Evolutionary conservation across 2,329 filamentous ascomycete genomes (phyloP).

Genomic region (Macroventuria anomochaeta): DNA sequence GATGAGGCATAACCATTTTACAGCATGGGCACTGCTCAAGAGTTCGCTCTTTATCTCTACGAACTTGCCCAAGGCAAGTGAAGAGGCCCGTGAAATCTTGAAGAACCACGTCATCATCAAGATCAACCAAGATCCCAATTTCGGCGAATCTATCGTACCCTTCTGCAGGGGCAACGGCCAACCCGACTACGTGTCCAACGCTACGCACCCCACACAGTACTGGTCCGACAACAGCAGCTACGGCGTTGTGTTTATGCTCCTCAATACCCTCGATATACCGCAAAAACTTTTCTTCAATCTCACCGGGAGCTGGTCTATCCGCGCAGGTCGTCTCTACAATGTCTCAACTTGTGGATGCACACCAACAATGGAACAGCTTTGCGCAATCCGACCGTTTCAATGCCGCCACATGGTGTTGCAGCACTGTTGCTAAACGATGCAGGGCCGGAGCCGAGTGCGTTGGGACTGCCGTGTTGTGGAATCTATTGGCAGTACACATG

Average conservation of each 20-base stretch:
- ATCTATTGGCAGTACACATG: conserved; percentile 22
- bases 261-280: conserved; percentile 17
- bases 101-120: conserved; percentile 49
- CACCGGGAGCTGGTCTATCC: conserved; percentile 23
- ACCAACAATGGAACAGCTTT: conserved; percentile 18
- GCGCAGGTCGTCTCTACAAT: conserved; percentile 16
- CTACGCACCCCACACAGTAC: conserved; percentile 25
- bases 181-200: conserved; percentile 57
- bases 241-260: conserved; percentile 25
- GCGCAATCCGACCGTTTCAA: conserved; percentile 15
- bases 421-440: conserved; percentile 22
- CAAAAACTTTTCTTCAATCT: conserved; percentile 30
- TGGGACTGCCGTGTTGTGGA: conserved; percentile 18
- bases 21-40: conserved; percentile 50
- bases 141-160: conserved; percentile 46
- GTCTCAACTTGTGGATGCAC: conserved; percentile 25
- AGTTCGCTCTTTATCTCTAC: conserved; percentile 53
- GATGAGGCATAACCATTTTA: conserved; percentile 45
- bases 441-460: conserved; percentile 7
- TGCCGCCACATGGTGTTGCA: conserved; percentile 22
- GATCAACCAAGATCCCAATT: conserved; percentile 53
- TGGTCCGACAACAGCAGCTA: conserved; percentile 25
- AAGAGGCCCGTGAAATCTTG: conserved; percentile 48
- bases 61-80: conserved; percentile 43
- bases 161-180: conserved; percentile 56